phyloP scores from a whole-genome alignment of 805 yeast genomes.

The Cyberlindnera euphorbiiphila region DNA sequence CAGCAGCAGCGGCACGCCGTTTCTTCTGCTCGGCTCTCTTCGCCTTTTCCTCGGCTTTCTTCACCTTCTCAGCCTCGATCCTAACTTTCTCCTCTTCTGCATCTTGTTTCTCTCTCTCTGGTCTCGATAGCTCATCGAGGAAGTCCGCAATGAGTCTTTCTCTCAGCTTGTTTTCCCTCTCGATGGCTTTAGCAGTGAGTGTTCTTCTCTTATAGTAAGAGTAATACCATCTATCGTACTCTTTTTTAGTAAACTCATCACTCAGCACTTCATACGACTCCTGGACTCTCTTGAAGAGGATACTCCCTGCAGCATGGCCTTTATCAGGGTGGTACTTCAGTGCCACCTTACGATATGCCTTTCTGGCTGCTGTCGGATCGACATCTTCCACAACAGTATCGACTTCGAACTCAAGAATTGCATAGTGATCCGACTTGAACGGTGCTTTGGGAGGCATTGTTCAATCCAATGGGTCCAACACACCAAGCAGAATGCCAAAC shows the following conservation, averaged over 20 bases:
- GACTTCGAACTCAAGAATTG: conserved; percentile 48
- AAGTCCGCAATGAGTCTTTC: not conserved
- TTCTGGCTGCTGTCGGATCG: conserved; percentile 52
- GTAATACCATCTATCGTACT: conserved; percentile 21
- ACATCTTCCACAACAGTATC: conserved; percentile 36
- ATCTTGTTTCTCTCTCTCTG: conserved; percentile 2
- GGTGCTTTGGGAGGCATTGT: no score
- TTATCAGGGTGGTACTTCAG: conserved; percentile 76
- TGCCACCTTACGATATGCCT: conserved; percentile 70
- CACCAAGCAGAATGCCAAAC: no score
- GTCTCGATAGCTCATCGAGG: not conserved
- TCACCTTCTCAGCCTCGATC: not conserved
- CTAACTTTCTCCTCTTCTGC: conserved; percentile 1
- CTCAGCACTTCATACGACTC: conserved; percentile 15
- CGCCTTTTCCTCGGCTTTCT: not conserved
- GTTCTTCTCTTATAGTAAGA: conserved; percentile 8
- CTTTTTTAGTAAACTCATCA: conserved; percentile 1
- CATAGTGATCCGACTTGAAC: conserved; percentile 69
- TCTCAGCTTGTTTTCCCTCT: conserved; percentile 7
- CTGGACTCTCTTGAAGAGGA: conserved; percentile 19
- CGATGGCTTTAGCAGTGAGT: conserved; percentile 8
- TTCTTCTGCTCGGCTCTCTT: not conserved
- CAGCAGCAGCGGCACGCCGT: not conserved
- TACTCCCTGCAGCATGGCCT: conserved; percentile 35
- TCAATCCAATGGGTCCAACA: no score